Conservation (phyloP, 768 basidiomycete species). For the Butyriboletus loyo region DNA sequence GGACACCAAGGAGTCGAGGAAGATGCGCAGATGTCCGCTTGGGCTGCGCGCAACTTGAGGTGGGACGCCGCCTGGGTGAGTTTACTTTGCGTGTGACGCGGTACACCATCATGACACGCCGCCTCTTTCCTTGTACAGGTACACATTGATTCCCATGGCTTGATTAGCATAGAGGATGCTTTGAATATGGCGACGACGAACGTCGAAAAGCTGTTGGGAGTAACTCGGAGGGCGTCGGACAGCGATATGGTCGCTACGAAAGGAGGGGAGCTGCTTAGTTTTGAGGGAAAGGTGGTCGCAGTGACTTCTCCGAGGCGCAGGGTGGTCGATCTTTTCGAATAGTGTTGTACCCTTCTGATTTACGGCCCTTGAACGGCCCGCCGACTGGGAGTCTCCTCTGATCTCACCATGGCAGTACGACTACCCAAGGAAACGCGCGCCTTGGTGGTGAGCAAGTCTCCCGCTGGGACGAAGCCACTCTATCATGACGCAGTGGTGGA, state of each 20-base stretch:
- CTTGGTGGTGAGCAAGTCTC: conserved; percentile 46
- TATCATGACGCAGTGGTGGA: conserved; percentile 59
- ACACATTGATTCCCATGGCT: conserved; percentile 37
- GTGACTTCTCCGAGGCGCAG: conserved; percentile 37
- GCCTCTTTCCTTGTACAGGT: conserved; percentile 20
- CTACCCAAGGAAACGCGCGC: conserved; percentile 46
- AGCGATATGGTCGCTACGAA: conserved; percentile 41
- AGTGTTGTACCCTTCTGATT: background rate
- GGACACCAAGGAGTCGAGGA: conserved; percentile 42
- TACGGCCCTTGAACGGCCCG: background rate
- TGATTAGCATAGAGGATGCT: conserved; percentile 38
- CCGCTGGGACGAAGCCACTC: conserved; percentile 37
- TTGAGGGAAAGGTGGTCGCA: conserved; percentile 44
- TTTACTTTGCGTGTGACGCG: conserved; percentile 36
- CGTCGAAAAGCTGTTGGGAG: conserved; percentile 42
- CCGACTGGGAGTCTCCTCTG: background rate
- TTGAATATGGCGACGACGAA: conserved; percentile 41
- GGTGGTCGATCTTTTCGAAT: conserved; percentile 37
- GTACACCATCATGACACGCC: background rate
- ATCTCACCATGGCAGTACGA: background rate
- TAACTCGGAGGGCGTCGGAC: conserved; percentile 15
- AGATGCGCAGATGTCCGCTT: conserved; percentile 72
- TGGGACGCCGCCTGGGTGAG: conserved; percentile 94
- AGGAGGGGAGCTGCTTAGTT: conserved; percentile 40
- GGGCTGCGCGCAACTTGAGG: conserved; percentile 82